Conservation (phyloP, 2,329 filamentous ascomycete species). For the Neurospora sp. region DNA sequence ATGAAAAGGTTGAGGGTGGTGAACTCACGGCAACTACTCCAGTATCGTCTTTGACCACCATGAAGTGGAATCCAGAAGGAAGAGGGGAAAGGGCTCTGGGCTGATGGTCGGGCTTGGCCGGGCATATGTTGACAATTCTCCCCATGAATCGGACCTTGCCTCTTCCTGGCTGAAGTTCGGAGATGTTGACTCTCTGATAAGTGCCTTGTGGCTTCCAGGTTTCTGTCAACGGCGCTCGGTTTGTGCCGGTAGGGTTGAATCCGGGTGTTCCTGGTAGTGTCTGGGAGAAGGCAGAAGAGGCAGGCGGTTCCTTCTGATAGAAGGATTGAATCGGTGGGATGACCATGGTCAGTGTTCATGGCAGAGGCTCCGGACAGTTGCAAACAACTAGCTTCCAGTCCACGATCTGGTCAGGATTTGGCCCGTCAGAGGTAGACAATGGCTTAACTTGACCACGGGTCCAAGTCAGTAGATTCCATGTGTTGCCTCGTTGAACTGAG, state of each 20-base stretch:
- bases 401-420: not conserved
- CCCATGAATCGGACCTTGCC: slow-evolving; percentile 41
- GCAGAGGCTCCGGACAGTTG: not conserved
- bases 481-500: not conserved
- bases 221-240: slow-evolving; percentile 30
- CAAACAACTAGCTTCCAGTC: not conserved
- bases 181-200: slow-evolving; percentile 38
- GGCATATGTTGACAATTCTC: slow-evolving; percentile 44
- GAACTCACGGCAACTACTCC: slow-evolving; percentile 39
- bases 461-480: not conserved
- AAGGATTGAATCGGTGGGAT: slow-evolving; percentile 27
- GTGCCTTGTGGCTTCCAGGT: slow-evolving; percentile 31
- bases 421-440: not conserved
- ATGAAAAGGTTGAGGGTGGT: too few species aligned
- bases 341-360: slow-evolving; percentile 3
- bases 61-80: slow-evolving; percentile 36
- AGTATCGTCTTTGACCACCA: slow-evolving; percentile 46
- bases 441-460: not conserved
- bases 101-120: slow-evolving; percentile 29
- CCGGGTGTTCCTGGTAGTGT: slow-evolving; percentile 26
- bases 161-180: slow-evolving; percentile 37
- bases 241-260: slow-evolving; percentile 36
- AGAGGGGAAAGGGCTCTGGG: slow-evolving; percentile 30
- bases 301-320: slow-evolving; percentile 20
- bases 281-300: not conserved